Evolutionary conservation across 2,329 filamentous ascomycete genomes (phyloP), one percentile per base, ranked within the genome.

Genomic region (Lecanicillium sp.): DNA sequence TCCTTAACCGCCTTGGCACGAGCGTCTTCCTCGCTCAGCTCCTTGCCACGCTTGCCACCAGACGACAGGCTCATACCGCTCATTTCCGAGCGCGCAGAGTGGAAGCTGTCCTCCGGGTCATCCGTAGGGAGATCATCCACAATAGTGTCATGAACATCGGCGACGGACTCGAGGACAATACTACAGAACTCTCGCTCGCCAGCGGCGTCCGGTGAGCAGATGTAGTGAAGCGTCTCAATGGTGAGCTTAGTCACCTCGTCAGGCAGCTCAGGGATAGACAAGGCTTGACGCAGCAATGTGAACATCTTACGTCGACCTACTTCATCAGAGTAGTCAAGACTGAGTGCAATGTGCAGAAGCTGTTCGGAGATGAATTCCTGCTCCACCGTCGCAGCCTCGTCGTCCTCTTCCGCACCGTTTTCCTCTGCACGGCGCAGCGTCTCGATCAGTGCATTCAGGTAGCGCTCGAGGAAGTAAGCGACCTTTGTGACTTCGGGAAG

Each of bases 351-450:
- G 58, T 96, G 86, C 29, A 98, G 81, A 49, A 98, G 75, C 62
- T 98, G 94, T 63, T 97, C 90, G 32, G 96, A 87, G 53, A 96
- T 87, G 58, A 98, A 98, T 65, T 97, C 91, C 57, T 90, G 84
- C 62, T 96, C 90, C 6, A 90, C 84, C 0, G 86, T 86, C 55
- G 94, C 87, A 58, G 94, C 87, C 51, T 90, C 86, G 5, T 87
- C 86, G 1, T 81, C 77, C 4, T 84, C 79, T 14, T 75, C 76
- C 11, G 75, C 75, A 1, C 69, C 71, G 19, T 77, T 74, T 49
- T 78, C 70, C 50, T 78, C 75, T 33, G 75, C 68, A 53, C 75
- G 72, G 61, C 73, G 75, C 15, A 88, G 73, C 2, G 78, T 75
- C 50, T 87, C 79, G 21, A 86, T 74, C 23, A 90, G 69, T 21